A percentile compares a stretch with the other conserved stretches of the same genome.
Conservation (phyloP, 2,329 filamentous ascomycete species). For the Aspergillus neotritici region DNA sequence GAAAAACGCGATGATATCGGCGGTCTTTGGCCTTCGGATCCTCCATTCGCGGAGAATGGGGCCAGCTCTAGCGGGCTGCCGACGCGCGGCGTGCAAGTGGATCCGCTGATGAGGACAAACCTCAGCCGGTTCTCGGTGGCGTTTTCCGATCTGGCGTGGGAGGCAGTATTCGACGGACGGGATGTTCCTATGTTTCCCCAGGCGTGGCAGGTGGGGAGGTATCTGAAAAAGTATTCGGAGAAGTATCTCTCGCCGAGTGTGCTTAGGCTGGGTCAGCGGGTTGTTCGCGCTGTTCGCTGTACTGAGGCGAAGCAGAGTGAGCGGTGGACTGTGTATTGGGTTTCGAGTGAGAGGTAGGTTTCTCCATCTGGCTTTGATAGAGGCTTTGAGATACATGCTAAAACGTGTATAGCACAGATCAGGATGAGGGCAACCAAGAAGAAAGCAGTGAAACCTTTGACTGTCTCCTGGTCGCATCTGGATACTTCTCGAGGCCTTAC, state of each 20-base stretch:
- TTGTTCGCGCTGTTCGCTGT: slow-evolving; percentile 26
- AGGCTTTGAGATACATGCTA: too few relatives aligned
- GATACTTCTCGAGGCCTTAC: slow-evolving; percentile 64
- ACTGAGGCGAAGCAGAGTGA: slow-evolving; percentile 16
- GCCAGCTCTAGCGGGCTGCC: not conserved
- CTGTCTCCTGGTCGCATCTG: slow-evolving; percentile 65
- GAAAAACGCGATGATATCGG: slow-evolving; percentile 62
- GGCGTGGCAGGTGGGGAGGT: slow-evolving; percentile 70
- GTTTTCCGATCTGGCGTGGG: slow-evolving; percentile 63
- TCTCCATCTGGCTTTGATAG: not conserved
- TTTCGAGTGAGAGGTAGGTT: slow-evolving; percentile 13
- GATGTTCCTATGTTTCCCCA: slow-evolving; percentile 61
- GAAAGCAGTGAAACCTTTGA: slow-evolving; percentile 49
- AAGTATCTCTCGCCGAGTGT: slow-evolving; percentile 49
- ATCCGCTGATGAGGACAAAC: slow-evolving; percentile 57
- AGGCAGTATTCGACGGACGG: slow-evolving; percentile 36
- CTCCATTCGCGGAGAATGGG: slow-evolving; percentile 41
- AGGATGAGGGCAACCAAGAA: too few relatives aligned
- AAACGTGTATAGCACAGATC: too few relatives aligned
- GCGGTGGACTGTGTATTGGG: slow-evolving; percentile 38
- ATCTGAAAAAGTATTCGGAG: slow-evolving; percentile 60
- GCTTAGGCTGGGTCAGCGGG: slow-evolving; percentile 46
- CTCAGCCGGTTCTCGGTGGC: slow-evolving; percentile 68
- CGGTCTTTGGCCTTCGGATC: slow-evolving; percentile 67
- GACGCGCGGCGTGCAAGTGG: slow-evolving; percentile 37